Evolutionary conservation across 108 stramenopile genomes (phyloP).

Genomic region (Conticribra weissflogii): DNA sequence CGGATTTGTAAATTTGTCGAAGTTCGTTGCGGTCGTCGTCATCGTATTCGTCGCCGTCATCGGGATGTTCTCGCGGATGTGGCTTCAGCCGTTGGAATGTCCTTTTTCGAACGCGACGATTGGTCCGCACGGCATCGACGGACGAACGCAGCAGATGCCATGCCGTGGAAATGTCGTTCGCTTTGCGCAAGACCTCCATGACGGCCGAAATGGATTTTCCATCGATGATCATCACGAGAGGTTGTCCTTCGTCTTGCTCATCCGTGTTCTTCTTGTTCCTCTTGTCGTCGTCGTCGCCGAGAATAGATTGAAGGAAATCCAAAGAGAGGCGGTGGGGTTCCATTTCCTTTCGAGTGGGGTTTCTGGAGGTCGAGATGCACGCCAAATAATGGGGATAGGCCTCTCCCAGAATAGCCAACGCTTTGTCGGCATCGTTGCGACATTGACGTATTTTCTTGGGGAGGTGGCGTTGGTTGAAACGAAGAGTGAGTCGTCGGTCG

Average conservation of each 20-base stretch:
- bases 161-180: constrained; percentile 11
- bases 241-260: not conserved
- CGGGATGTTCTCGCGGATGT: not conserved
- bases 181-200: constrained; percentile 34
- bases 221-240: constrained; percentile 24
- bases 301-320: not conserved
- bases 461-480: constrained; percentile 30
- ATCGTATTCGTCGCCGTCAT: not conserved
- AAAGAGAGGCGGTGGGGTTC: too few species aligned
- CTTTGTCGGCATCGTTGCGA: constrained; percentile 10
- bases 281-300: not conserved
- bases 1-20: constrained; percentile 35
- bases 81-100: not conserved
- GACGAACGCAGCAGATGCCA: constrained; percentile 24
- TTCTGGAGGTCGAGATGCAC: not conserved
- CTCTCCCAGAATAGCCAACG: constrained; percentile 28
- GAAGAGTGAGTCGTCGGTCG: not conserved
- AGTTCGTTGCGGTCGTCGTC: constrained; percentile 32
- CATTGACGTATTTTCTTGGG: constrained; percentile 7
- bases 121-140: constrained; percentile 28
- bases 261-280: not conserved
- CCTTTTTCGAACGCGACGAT: constrained; percentile 12
- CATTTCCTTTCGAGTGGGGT: too few species aligned
- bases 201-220: constrained; percentile 31
- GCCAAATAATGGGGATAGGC: constrained; percentile 39